Conservation (phyloP, 805 yeast species). For the Lachancea dasiensis region DNA sequence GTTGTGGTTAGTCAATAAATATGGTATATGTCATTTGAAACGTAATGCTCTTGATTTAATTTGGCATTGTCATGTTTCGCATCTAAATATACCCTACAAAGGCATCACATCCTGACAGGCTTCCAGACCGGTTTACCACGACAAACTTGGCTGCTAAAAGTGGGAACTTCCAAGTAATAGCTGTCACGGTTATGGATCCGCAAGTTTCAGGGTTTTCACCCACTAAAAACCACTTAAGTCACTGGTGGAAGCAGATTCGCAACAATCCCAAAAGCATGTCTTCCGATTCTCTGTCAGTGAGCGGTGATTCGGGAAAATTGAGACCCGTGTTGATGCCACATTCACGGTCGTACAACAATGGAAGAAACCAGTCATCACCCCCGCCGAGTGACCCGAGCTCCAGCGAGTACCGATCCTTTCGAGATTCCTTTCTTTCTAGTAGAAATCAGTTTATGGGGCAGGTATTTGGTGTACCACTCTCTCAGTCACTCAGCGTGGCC, state of each 20-base stretch:
- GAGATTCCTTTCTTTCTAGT: conserved; percentile 35
- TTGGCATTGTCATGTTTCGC: no score
- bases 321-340: conserved; percentile 7
- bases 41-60: no score
- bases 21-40: no score
- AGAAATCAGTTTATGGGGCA: conserved; percentile 36
- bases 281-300: conserved; percentile 21
- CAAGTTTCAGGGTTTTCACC: conserved; percentile 13
- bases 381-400: conserved; percentile 7
- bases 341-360: conserved; percentile 7
- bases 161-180: not conserved
- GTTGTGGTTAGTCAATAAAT: no score
- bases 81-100: no score
- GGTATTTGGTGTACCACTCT: conserved; percentile 78
- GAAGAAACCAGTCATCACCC: conserved; percentile 1
- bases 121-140: not conserved
- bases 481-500: conserved; percentile 61
- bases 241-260: conserved; percentile 29
- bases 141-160: not conserved
- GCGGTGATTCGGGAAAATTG: not conserved
- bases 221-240: conserved; percentile 19
- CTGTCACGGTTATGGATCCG: conserved; percentile 4
- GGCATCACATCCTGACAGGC: not conserved
- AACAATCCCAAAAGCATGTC: conserved; percentile 32
- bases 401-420: conserved; percentile 11